phyloP scores from a whole-genome alignment of 2,329 filamentous ascomycete genomes.

The Biscogniauxia mediterranea region DNA sequence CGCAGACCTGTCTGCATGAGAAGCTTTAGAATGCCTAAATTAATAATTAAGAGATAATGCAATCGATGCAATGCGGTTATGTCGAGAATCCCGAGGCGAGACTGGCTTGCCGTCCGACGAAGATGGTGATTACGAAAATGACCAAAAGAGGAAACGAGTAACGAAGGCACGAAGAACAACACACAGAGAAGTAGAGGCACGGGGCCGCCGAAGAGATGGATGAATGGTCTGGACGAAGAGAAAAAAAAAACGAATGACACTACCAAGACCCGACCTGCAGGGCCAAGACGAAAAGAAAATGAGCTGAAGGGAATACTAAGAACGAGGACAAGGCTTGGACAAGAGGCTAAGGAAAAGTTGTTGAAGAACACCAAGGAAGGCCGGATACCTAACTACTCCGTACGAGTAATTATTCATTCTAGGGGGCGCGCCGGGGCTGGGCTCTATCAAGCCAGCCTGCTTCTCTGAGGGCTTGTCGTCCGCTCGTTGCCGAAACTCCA shows the following conservation, averaged over 20 bases:
- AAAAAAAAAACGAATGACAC: background rate
- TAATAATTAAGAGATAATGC: background rate
- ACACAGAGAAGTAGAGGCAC: background rate
- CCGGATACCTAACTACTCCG: background rate
- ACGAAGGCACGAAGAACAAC: background rate
- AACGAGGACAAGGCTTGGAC: background rate
- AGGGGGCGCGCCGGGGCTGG: background rate
- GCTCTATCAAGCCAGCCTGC: background rate
- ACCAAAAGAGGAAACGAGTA: background rate
- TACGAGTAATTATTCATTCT: background rate
- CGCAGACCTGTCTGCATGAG: slow-evolving; percentile 6
- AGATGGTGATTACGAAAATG: background rate
- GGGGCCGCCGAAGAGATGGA: background rate
- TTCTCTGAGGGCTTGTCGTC: background rate
- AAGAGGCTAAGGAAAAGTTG: background rate
- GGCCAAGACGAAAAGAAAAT: background rate
- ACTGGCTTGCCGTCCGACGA: background rate
- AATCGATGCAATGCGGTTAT: background rate
- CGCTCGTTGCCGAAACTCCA: background rate
- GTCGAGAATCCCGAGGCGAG: background rate
- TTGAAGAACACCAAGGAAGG: background rate
- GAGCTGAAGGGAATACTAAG: background rate
- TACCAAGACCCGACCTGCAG: background rate
- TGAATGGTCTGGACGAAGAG: background rate
- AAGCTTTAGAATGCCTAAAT: background rate